Base-by-base conservation (phyloP, 2,329 filamentous ascomycete genomes). In the Lecanoromycetidae sp. region DNA sequence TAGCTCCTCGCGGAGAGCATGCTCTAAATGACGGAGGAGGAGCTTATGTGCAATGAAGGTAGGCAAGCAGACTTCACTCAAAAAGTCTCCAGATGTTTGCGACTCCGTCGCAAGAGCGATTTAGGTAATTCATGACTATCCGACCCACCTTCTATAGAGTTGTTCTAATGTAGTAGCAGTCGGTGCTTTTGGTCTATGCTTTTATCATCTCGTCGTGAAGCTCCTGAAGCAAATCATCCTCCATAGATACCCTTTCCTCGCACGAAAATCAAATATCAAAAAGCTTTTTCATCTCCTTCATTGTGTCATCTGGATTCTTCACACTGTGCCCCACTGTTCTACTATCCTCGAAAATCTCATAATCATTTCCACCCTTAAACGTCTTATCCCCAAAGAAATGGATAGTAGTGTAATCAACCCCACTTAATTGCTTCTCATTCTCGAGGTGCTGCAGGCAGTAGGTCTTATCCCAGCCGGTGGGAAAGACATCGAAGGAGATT, bases 311-410 rank as follows among this genome's bases (percentile, higher is more conserved):
- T 5, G 90, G 90, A 34, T 74, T 76, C 56, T 72, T 78, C 55
- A 96, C 91, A 22, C 80, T 72, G 68, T 98, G 91, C 2, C 91
- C 91, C 51, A 83, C 80, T 29, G 85, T 93, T 60, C 90, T 75
- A 46, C 75, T 61, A 63, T 96, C 90, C 55, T 69, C 72, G 66
- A 82, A 96, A 62, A 98, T 95, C 71, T 96, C 90, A 63, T 81
- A 90, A 68, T 98, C 91, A 65, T 96, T 98, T 52, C 91, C 91
- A 54, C 91, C 90, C 64, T 81, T 68, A 62, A 79, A 80, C 22
- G 85, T 85, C 80, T 96, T 98, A 75, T 98, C 91, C 55, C 91
- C 91, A 60, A 96, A 98, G 76, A 96, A 96, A 73, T 96, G 91
- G 57, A 96, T 83, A 36, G 77, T 90, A 57, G 79, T 85, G 73